phyloP scores from a whole-genome alignment of 306 rosid genomes.

The Sindora glabra region DNA sequence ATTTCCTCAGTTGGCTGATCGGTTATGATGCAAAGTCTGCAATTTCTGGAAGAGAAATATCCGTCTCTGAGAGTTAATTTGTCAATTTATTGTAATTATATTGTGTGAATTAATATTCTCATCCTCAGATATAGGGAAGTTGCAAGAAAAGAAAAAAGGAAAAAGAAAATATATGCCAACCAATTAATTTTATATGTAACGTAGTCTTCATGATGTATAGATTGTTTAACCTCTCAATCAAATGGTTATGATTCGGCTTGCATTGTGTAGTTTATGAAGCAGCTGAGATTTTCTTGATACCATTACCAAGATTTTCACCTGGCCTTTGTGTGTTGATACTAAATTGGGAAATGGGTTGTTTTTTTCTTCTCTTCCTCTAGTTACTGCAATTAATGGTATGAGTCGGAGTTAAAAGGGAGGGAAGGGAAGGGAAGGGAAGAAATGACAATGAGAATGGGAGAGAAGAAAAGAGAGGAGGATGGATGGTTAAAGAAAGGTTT shows the following conservation, averaged over 20 bases:
- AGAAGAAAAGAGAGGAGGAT: too few relatives aligned
- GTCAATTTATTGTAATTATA: not conserved
- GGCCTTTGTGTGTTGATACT: not conserved
- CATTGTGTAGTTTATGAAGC: not conserved
- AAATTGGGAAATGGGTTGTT: too few relatives aligned
- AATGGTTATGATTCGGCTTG: not conserved
- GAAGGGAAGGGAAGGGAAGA: too few relatives aligned
- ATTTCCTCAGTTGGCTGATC: slow-evolving; percentile 63
- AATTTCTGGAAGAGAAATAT: not conserved
- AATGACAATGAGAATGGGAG: too few relatives aligned
- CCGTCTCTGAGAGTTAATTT: not conserved
- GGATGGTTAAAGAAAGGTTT: too few relatives aligned
- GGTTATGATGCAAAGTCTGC: slow-evolving; percentile 20
- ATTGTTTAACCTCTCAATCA: not conserved
- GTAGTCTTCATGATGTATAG: not conserved
- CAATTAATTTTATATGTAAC: not conserved
- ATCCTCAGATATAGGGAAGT: not conserved
- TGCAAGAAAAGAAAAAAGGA: too few relatives aligned
- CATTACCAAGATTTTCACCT: not conserved
- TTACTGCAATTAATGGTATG: too few relatives aligned
- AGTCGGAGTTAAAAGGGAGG: too few relatives aligned
- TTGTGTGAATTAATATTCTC: not conserved
- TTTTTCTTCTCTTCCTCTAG: too few relatives aligned
- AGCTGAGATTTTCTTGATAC: not conserved
- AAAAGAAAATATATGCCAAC: not conserved